phyloP scores from a whole-genome alignment of 441 rosid species.

The Rhodomyrtus psidioides region DNA sequence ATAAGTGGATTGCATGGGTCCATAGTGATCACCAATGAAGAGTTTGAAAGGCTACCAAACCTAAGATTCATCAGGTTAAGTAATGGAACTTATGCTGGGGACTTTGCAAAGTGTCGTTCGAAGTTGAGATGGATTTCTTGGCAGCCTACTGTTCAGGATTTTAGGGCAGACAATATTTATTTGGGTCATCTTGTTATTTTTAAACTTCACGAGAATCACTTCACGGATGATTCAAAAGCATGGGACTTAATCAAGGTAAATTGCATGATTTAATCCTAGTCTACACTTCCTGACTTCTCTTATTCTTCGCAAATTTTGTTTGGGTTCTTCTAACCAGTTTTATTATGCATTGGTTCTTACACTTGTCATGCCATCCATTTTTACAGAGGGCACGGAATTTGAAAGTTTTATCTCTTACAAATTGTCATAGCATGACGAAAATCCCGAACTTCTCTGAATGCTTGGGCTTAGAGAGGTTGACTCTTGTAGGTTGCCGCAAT shows the following conservation, averaged over 20 bases:
- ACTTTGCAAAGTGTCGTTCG: neutral
- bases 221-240: neutral
- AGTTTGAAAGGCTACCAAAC: neutral
- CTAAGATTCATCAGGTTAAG: neutral
- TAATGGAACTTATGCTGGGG: rapidly evolving
- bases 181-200: rapidly evolving
- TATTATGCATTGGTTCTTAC: neutral
- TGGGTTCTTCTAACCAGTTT: rapidly evolving
- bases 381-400: neutral
- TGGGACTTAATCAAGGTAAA: neutral
- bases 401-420: neutral
- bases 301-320: too few relatives aligned
- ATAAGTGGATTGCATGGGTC: too few relatives aligned
- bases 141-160: rapidly evolving
- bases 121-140: neutral
- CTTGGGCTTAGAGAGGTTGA: neutral
- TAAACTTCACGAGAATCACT: rapidly evolving
- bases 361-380: neutral
- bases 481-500: neutral
- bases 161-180: rapidly evolving
- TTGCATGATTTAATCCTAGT: neutral
- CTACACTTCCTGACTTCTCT: too few relatives aligned
- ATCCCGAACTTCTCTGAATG: neutral
- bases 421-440: neutral
- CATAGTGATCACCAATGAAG: neutral